Evolutionary conservation across 75 land plant genomes (phyloP), one percentile per base, ranked within the genome.

Genomic region (Sequoiadendron giganteum): DNA sequence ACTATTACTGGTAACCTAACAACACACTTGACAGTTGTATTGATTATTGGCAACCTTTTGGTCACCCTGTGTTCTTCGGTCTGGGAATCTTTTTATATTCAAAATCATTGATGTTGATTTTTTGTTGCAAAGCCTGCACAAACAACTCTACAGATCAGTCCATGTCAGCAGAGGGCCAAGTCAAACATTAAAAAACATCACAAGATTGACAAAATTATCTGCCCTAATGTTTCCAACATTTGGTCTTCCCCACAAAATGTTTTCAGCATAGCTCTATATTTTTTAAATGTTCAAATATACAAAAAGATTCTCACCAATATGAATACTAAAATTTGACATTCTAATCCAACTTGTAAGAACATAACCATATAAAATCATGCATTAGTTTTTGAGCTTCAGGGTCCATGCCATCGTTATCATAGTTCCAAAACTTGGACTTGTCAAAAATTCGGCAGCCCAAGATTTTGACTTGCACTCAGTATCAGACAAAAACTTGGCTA

Each of bases 61-160:
- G 6, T 82, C 30, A 82, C n/a, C 42, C 5, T 55, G 81, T 87
- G 34, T 93, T 94, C 56, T 86, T 92, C 48, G 95, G 95, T 85
- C 55, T 91, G 68, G 98, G 98, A 88, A 97, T 92, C 85, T 76
- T 91, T 86, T 93, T 94, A 85, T 93, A 95, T 87, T 97, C 97
- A 79, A 93, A 95, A 32, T 89, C 89, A 87, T 95, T 87, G 56
- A 95, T 93, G 85, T 94, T 92, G 49, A 94, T 86, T 87, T 95
- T 97, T 88, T 94, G 83, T 81, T 94, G 94, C 88, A 92, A 82
- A 72, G 90, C 90, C 94, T 94, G 79, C n/a, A 90, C 68, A 73
- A 58, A 47, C 87, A 5, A 90, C 84, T 72, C 76, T n/a, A 30
- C 34, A 72, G 30, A 86, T 38, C 45, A 86, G 19, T 32, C 30